Percentiles rank a stretch among this genome's conserved stretches.
These are phyloP conservation scores for Candida argentea DNA, from an alignment of 805 yeast genomes.

Conservation along the genomic window DNA sequence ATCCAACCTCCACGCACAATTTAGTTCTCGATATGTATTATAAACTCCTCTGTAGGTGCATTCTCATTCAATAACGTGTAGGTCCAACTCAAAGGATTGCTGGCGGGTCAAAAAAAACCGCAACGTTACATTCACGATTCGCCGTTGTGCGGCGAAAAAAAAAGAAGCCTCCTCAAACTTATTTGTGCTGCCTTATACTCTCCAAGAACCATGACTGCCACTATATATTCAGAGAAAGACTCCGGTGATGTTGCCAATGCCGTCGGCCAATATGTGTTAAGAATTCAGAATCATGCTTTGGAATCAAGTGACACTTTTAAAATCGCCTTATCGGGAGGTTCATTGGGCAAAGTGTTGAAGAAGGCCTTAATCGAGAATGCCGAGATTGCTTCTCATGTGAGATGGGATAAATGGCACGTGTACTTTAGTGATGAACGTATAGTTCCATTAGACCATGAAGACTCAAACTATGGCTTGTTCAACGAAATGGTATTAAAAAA, in stretches of 20 bases:
- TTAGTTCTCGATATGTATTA: too few species aligned
- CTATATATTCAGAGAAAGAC: conserved; percentile 41
- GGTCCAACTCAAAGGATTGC: too few species aligned
- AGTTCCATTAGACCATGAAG: conserved; percentile 72
- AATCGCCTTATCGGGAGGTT: conserved; percentile 87
- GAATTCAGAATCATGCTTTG: conserved; percentile 54
- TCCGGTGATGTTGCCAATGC: conserved; percentile 53
- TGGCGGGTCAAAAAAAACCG: conserved; percentile 4
- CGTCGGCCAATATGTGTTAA: conserved; percentile 54
- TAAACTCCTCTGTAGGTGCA: too few species aligned
- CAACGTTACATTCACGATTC: background rate
- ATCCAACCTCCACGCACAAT: too few species aligned
- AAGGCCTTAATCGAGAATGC: conserved; percentile 56
- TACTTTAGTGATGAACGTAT: conserved; percentile 87
- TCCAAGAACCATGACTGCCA: conserved; percentile 19
- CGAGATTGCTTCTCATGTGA: conserved; percentile 31
- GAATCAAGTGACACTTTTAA: conserved; percentile 39
- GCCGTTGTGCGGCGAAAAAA: too few species aligned
- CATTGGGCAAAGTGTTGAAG: conserved; percentile 65
- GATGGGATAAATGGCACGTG: conserved; percentile 71
- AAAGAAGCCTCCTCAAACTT: too few species aligned
- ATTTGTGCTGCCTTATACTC: too few species aligned
- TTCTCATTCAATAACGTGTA: too few species aligned
- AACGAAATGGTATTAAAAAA: conserved; percentile 49
- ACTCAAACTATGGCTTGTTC: conserved; percentile 80